Evolutionary conservation across 1,139 yeast species (phyloP).

Genomic region (Suhomyces bribrorum): DNA sequence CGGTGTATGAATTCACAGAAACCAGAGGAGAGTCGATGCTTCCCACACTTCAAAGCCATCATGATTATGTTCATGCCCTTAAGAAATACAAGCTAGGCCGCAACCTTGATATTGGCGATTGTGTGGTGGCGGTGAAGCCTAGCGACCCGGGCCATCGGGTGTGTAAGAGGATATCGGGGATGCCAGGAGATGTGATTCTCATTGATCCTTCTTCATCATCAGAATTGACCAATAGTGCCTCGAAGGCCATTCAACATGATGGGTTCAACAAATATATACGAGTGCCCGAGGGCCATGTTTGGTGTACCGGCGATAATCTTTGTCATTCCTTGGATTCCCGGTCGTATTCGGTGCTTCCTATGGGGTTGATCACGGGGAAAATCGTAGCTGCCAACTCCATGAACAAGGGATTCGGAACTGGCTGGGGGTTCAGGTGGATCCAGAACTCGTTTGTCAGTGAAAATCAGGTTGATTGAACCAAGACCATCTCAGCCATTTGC

Average conservation of each 20-base stretch:
- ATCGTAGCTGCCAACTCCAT: slow-evolving; percentile 66
- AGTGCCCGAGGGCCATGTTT: slow-evolving; percentile 89
- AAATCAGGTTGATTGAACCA: neutral
- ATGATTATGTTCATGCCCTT: slow-evolving; percentile 80
- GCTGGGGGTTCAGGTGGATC: slow-evolving; percentile 57
- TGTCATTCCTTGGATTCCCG: slow-evolving; percentile 89
- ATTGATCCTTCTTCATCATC: slow-evolving; percentile 77
- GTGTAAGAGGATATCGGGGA: slow-evolving; percentile 90
- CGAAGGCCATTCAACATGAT: slow-evolving; percentile 35
- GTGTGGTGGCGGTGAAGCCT: slow-evolving; percentile 87
- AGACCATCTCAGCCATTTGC: too few relatives aligned
- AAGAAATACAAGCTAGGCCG: slow-evolving; percentile 63
- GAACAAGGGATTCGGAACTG: slow-evolving; percentile 32
- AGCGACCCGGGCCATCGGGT: slow-evolving; percentile 85
- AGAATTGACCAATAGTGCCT: slow-evolving; percentile 43
- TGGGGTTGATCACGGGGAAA: slow-evolving; percentile 86
- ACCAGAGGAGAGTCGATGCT: slow-evolving; percentile 95
- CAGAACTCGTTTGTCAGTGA: slow-evolving; percentile 40
- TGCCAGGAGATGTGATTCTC: slow-evolving; percentile 88
- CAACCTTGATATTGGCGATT: slow-evolving; percentile 73
- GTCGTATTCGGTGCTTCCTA: slow-evolving; percentile 82
- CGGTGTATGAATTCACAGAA: slow-evolving; percentile 73
- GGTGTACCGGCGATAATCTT: slow-evolving; percentile 95
- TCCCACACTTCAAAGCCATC: slow-evolving; percentile 74
- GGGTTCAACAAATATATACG: slow-evolving; percentile 60